These are phyloP conservation scores for Areca catechu DNA, from an alignment of 176 grass and related monocot genomes.

Conservation along the genomic window DNA sequence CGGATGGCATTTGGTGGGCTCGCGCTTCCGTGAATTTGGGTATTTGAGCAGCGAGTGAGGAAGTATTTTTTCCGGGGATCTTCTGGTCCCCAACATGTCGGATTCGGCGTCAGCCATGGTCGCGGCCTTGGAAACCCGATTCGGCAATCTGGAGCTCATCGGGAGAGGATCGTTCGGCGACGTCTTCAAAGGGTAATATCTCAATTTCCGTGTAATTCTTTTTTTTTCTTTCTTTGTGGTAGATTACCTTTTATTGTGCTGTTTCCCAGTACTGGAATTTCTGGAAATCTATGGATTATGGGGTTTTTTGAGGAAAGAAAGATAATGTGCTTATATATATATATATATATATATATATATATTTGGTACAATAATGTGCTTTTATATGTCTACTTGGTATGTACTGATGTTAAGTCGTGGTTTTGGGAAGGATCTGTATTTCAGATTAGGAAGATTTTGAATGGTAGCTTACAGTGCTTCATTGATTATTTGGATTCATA, in stretches of 20 bases:
- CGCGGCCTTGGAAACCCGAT: constrained; percentile 69
- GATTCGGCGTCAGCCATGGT: constrained; percentile 45
- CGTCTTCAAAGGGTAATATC: constrained; percentile 75
- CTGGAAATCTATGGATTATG: no score
- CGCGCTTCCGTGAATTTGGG: constrained; percentile 6
- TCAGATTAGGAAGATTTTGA: no score
- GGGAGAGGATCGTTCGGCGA: constrained; percentile 84
- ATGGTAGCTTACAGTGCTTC: no score
- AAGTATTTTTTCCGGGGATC: neutral
- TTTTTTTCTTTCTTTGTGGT: neutral
- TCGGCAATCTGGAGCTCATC: constrained; percentile 75
- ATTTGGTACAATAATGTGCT: no score
- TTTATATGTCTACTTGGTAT: no score
- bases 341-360: no score
- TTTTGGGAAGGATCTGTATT: no score
- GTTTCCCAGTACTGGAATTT: neutral
- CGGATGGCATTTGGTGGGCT: neutral
- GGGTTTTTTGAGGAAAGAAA: no score
- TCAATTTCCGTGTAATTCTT: neutral
- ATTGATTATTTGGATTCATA: no score
- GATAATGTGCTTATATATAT: no score
- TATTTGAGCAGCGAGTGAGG: neutral
- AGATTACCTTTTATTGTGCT: constrained; percentile 5
- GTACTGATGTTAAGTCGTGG: no score
- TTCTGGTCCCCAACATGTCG: constrained; percentile 28